A percentile compares a stretch with the other conserved stretches of the same genome.
phyloP scores from a whole-genome alignment of 768 basidiomycete genomes.

The Cystobasidium onofrii region DNA sequence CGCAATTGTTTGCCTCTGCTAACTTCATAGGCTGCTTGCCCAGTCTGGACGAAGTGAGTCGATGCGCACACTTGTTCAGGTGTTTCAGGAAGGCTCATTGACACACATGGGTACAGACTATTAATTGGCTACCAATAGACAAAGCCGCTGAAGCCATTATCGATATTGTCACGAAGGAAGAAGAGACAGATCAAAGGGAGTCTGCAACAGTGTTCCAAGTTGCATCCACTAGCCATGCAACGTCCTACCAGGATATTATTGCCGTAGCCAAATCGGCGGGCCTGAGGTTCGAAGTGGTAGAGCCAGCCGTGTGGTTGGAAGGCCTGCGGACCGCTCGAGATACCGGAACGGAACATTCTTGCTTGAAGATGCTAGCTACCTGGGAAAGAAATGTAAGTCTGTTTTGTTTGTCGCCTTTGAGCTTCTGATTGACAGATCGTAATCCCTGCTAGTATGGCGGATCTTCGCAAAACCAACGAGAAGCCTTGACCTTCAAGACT shows the following conservation, averaged over 20 bases:
- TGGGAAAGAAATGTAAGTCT: constrained; percentile 30
- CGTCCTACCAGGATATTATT: background rate
- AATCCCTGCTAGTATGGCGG: background rate
- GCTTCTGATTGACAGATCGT: background rate
- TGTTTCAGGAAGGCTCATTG: too few relatives aligned
- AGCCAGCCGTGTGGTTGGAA: constrained; percentile 13
- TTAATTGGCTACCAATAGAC: constrained; percentile 31
- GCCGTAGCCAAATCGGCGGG: background rate
- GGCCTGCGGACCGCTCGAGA: background rate
- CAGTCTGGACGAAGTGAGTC: constrained; percentile 38
- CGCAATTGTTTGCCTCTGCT: constrained; percentile 43
- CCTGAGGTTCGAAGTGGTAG: constrained; percentile 4
- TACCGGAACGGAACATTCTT: background rate
- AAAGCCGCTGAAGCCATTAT: constrained; percentile 22
- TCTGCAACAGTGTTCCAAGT: constrained; percentile 20
- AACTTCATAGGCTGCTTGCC: constrained; percentile 42
- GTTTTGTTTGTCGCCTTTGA: background rate
- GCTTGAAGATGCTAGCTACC: constrained; percentile 16
- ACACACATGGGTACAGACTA: background rate
- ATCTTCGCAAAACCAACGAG: background rate
- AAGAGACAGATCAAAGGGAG: background rate
- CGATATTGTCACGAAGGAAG: background rate
- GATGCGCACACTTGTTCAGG: too few relatives aligned
- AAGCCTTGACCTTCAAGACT: background rate
- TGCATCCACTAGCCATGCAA: background rate